Conservation (phyloP, 2,329 filamentous ascomycete genomes). For the Alternaria sp. region DNA sequence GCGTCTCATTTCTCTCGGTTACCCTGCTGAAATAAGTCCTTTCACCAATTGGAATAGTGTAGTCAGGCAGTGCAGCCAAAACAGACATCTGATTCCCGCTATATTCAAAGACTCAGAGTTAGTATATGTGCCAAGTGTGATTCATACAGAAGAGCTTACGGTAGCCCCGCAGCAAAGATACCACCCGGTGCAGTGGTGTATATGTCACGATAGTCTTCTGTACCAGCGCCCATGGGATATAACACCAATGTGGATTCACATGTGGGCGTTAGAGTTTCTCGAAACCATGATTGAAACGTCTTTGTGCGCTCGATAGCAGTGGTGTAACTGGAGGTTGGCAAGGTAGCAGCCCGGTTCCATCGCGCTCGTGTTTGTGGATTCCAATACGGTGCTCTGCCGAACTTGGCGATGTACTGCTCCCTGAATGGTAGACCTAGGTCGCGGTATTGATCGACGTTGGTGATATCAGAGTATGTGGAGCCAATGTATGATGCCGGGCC, state of each 20-base stretch:
- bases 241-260: conserved; percentile 20
- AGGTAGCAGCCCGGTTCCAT: conserved; percentile 13
- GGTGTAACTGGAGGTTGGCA: conserved; percentile 13
- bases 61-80: conserved; percentile 18
- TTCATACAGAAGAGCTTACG: not conserved
- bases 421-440: conserved; percentile 16
- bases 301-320: conserved; percentile 13
- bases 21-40: conserved; percentile 14
- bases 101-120: not conserved
- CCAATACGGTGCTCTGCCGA: conserved; percentile 21
- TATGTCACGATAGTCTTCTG: conserved; percentile 15
- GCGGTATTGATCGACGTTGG: conserved; percentile 23
- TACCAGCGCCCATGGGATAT: conserved; percentile 20
- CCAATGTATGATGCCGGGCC: conserved; percentile 21
- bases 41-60: conserved; percentile 21
- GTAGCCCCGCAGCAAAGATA: conserved; percentile 12
- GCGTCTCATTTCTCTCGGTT: conserved; percentile 16
- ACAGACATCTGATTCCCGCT: conserved; percentile 16
- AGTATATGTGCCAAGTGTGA: not conserved
- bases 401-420: conserved; percentile 15
- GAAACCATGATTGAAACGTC: conserved; percentile 15
- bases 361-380: conserved; percentile 18
- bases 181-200: conserved; percentile 8
- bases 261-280: conserved; percentile 11
- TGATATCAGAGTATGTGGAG: conserved; percentile 21